Evolutionary conservation across 306 rosid genomes (phyloP), one percentile per base, ranked within the genome.

Genomic region (Cicer pinnatifidum): DNA sequence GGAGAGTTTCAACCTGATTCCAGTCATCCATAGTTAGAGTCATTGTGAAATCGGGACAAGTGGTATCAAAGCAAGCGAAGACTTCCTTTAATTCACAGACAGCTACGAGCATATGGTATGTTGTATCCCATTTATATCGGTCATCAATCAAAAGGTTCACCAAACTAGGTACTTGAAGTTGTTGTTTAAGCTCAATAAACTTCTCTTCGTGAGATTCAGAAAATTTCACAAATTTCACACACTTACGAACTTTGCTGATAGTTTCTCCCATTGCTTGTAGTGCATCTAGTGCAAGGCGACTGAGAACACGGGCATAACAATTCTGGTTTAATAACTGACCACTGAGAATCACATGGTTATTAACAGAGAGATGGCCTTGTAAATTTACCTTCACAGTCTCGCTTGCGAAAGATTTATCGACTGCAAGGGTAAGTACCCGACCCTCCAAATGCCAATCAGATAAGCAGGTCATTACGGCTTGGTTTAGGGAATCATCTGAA

Each of bases 51-150:
- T 80, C 86, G 65, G 89, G 77, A 78, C 87, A 96, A 6, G 76
- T 51, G 11, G 91, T 76, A 72, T 88, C 94, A 46, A 89, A 82
- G 87, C 92, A 91, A 48, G 84, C 68, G 85, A 94, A 94, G 46
- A 94, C 92, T 87, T 94, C 96, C 81, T 85, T 87, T 15, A 89
- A 65, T 79, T 91, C 95, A 76, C 90, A 86, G 63, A 97, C 90
- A 46, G 95, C 86, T 54, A 82, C 86, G 79, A 94, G 85, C 98
- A 94, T 94, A 75, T 74, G 87, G 82, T 84, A 91, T 7, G 97
- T 91, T 16, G 96, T 86, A 81, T 94, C 88, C 98, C 98, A 94
- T 71, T 72, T 94, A 75, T 85, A 83, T 46, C 58, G 82, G 58
- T 91, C 86, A 72, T 94, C 98, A 6, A 88, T 76, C 60, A 77